Percentiles rank a stretch among this genome's conserved stretches.
Evolutionary conservation across 2,329 filamentous ascomycete species (phyloP).

Genomic region (Balansia obtecta): DNA sequence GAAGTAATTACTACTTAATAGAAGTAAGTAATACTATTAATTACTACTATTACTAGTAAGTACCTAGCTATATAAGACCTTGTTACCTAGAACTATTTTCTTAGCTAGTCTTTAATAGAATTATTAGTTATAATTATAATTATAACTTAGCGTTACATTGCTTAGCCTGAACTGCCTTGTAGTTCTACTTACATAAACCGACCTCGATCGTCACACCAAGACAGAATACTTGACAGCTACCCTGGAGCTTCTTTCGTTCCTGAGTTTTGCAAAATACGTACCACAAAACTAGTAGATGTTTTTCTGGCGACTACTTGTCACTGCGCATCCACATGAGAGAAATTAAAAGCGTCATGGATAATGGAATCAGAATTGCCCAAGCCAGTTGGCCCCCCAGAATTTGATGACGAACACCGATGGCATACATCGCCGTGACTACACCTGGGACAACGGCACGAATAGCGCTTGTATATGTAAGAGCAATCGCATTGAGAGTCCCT

Average conservation of each 20-base stretch:
- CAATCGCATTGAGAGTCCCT: slow-evolving; percentile 55
- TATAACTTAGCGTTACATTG: too few relatives aligned
- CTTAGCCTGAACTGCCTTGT: too few relatives aligned
- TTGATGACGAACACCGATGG: slow-evolving; percentile 49
- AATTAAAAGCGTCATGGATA: slow-evolving; percentile 16
- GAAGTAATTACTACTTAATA: too few relatives aligned
- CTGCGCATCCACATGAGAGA: slow-evolving; percentile 16
- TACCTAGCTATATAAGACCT: too few relatives aligned
- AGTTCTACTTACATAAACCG: too few relatives aligned
- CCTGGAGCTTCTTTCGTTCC: background rate
- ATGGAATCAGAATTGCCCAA: slow-evolving; percentile 21
- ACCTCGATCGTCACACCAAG: too few relatives aligned
- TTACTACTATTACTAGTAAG: too few relatives aligned
- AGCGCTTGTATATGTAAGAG: slow-evolving; percentile 45
- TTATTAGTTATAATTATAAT: too few relatives aligned
- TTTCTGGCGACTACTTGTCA: background rate
- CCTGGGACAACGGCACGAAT: slow-evolving; percentile 56
- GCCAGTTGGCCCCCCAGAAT: slow-evolving; percentile 46
- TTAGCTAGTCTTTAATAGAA: too few relatives aligned
- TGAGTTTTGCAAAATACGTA: background rate
- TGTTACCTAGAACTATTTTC: too few relatives aligned
- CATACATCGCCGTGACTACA: slow-evolving; percentile 54
- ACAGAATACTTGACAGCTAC: background rate
- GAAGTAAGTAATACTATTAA: too few relatives aligned
- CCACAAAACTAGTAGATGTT: too few relatives aligned